phyloP scores from a whole-genome alignment of 805 yeast species.

The Jamesozyma hellenica region DNA sequence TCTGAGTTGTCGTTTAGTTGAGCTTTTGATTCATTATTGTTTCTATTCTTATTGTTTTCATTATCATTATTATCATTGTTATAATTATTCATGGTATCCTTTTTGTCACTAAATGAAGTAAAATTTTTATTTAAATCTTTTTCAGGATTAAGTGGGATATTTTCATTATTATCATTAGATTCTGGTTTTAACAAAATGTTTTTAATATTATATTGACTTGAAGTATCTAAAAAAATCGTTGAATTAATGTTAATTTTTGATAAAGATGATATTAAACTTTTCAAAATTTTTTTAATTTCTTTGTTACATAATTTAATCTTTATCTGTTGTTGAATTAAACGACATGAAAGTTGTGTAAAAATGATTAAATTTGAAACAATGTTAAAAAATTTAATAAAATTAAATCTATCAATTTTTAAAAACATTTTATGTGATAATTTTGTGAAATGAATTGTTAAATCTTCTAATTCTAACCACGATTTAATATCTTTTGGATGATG shows the following conservation, averaged over 20 bases:
- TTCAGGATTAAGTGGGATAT: too few species aligned
- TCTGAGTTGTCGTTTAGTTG: too few species aligned
- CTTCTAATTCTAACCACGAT: constrained; percentile 49
- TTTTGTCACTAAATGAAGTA: background rate
- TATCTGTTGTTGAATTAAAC: constrained; percentile 45
- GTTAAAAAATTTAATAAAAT: constrained; percentile 46
- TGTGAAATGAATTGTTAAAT: constrained; percentile 38
- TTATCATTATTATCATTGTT: too few species aligned
- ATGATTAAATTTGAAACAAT: constrained; percentile 44
- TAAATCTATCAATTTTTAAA: constrained; percentile 38
- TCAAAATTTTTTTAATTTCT: constrained; percentile 40
- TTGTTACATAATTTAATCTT: constrained; percentile 37
- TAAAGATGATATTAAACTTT: constrained; percentile 42
- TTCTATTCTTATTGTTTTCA: too few species aligned
- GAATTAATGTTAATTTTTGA: constrained; percentile 61
- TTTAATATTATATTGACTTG: background rate
- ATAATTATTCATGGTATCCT: too few species aligned
- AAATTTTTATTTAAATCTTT: too few species aligned
- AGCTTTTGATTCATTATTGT: too few species aligned
- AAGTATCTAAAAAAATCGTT: constrained; percentile 40
- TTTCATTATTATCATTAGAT: background rate
- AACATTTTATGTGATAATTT: constrained; percentile 43
- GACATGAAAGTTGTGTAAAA: constrained; percentile 43
- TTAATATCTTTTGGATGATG: constrained; percentile 49
- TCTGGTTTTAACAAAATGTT: too few species aligned